These are phyloP conservation scores for Lactarius sanguifluus DNA, from an alignment of 768 basidiomycete genomes.

Conservation along the genomic window DNA sequence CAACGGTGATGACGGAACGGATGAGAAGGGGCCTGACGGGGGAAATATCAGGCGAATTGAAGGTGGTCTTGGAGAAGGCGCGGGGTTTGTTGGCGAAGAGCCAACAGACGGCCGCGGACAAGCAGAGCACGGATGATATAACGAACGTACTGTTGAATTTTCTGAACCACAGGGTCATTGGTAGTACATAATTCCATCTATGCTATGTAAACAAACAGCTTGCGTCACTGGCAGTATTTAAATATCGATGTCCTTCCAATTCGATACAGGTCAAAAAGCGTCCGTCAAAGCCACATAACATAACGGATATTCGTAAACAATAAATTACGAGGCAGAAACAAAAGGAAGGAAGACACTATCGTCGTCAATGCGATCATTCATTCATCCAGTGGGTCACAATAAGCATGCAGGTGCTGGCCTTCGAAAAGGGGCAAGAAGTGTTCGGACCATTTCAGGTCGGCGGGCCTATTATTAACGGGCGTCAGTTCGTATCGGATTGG, in stretches of 20 bases:
- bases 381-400: slow-evolving; percentile 18
- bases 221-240: not conserved
- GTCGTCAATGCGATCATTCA: slow-evolving; percentile 14
- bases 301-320: not conserved
- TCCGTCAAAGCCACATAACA: not conserved
- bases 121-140: slow-evolving; percentile 48
- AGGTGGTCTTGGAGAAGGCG: slow-evolving; percentile 62
- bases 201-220: not conserved
- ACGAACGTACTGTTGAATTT: slow-evolving; percentile 61
- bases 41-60: slow-evolving; percentile 74
- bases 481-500: not conserved
- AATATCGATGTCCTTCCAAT: not conserved
- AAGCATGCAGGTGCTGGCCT: slow-evolving; percentile 24
- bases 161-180: slow-evolving; percentile 58
- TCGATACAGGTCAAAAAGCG: not conserved
- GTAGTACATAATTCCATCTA: slow-evolving; percentile 12
- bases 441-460: slow-evolving; percentile 21
- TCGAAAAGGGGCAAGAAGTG: slow-evolving; percentile 22
- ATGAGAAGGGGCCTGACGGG: slow-evolving; percentile 75
- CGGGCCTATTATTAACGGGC: slow-evolving; percentile 6
- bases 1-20: slow-evolving; percentile 59
- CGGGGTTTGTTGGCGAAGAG: slow-evolving; percentile 64
- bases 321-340: not conserved
- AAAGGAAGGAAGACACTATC: not conserved
- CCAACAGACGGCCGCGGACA: slow-evolving; percentile 46